Conservation (phyloP, 164 flowering plant genomes). For the Tetracentron sinense region DNA sequence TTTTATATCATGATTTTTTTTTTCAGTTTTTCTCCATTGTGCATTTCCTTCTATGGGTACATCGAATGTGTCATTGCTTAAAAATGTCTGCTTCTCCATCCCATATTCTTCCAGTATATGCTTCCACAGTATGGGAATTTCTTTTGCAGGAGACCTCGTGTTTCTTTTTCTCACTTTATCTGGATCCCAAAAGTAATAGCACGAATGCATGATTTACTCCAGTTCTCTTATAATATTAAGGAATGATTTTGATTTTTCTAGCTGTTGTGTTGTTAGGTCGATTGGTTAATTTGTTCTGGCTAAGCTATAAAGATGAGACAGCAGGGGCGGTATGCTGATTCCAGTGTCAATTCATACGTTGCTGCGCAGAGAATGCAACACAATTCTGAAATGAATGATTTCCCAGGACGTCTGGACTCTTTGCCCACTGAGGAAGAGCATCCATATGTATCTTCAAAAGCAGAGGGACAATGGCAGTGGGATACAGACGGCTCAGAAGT, state of each 20-base stretch:
- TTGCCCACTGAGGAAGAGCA: constrained; percentile 29
- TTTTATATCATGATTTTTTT: too few species aligned
- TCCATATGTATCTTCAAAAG: constrained; percentile 28
- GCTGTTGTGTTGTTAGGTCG: constrained; percentile 10
- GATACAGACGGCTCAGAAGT: constrained; percentile 29
- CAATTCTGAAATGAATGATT: constrained; percentile 23
- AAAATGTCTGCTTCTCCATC: too few species aligned
- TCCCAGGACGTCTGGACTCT: constrained; percentile 29
- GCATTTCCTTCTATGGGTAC: background rate
- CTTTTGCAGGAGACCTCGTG: too few species aligned
- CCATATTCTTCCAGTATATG: too few species aligned
- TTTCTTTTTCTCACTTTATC: too few species aligned
- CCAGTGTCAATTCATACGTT: constrained; percentile 20
- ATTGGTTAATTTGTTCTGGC: constrained; percentile 5
- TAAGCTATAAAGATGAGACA: constrained; percentile 29
- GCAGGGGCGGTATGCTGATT: constrained; percentile 30
- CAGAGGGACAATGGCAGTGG: constrained; percentile 41
- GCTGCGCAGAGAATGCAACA: constrained; percentile 37
- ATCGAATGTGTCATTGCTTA: too few species aligned
- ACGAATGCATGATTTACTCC: background rate
- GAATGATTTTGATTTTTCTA: background rate
- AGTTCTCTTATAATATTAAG: too few species aligned
- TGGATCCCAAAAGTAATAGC: too few species aligned
- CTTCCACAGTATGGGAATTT: too few species aligned
- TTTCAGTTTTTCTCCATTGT: background rate